Conservation (phyloP, 768 basidiomycete species). For the Rubroboletus pulcherrimus region DNA sequence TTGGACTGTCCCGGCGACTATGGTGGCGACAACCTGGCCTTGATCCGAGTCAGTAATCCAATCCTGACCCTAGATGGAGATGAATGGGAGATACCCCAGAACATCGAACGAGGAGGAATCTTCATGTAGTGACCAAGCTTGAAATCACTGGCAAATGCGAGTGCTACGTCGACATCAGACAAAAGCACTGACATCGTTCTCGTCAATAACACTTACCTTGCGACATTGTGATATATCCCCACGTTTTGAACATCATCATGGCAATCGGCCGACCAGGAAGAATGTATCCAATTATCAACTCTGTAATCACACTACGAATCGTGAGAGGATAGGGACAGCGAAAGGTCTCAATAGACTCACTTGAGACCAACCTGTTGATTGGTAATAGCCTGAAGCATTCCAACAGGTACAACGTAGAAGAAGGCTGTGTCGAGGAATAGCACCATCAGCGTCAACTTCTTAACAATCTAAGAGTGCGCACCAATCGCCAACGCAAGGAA, state of each 20-base stretch:
- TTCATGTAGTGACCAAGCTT: constrained; percentile 78
- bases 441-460: neutral
- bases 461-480: constrained; percentile 15
- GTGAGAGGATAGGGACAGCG: neutral
- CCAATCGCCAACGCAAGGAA: constrained; percentile 30
- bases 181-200: neutral
- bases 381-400: constrained; percentile 73
- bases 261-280: constrained; percentile 66
- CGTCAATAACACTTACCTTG: constrained; percentile 27
- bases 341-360: constrained; percentile 4
- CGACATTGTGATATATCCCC: constrained; percentile 64
- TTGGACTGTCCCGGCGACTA: constrained; percentile 63
- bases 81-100: constrained; percentile 38
- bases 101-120: constrained; percentile 64
- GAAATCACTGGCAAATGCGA: constrained; percentile 66
- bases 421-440: constrained; percentile 27
- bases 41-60: neutral
- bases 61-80: neutral
- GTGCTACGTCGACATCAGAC: constrained; percentile 32
- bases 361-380: constrained; percentile 70
- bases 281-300: constrained; percentile 59
- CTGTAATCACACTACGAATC: constrained; percentile 52
- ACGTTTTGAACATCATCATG: constrained; percentile 79
- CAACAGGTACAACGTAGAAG: constrained; percentile 73
- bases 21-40: constrained; percentile 58